Base-by-base conservation (phyloP, 495 filamentous ascomycete species). In the Trichocladium antarcticum region DNA sequence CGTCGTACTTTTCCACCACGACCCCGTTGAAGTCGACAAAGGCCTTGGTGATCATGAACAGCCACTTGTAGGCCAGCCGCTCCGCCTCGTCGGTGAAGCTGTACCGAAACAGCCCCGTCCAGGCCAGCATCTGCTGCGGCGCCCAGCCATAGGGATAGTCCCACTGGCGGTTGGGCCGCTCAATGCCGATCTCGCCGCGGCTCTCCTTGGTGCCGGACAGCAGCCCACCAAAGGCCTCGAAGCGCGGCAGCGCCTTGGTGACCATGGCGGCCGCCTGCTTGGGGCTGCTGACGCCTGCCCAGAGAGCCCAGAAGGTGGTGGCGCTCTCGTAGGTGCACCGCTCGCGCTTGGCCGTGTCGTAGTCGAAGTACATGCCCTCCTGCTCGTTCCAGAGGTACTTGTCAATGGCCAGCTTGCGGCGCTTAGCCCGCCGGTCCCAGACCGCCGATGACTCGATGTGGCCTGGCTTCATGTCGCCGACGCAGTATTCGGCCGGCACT, bases 121-220 rank as follows among this genome's bases (percentile, higher is more conserved):
- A 97, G 1, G 92, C 92, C 28, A 98, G 79, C 69, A 98, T 96
- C 70, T 98, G 92, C 73, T 98, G 92, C 9, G 92, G 92, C 16
- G 92, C 90, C 92, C 92, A 98, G 38, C 92, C 92, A 61, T 88
- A 95, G 1, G 92, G 92, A 62, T 89, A 98, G 63, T 98, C 92
- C 92, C 92, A 98, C 64, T 98, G 92, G 29, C 89, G 78, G 57
- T 94, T 95, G 3, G 92, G 92, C 11, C 87, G 75, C 54, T 85
- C 78, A n/a, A 95, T 59, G 12, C 81, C 80, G 47, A 95, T 73
- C 9, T 70, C 72, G 16, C 92, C 92, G 22, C 92, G 84, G 21
- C 85, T 90, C 61, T 85, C 74, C 63, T 93, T 78, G 0, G 90
- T 95, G 20, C 87, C 89, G 0, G 87, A 88, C 2, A 90, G 79